These are phyloP conservation scores for Adansonia rubrostipa DNA, from an alignment of 441 rosid species.

Conservation along the genomic window DNA sequence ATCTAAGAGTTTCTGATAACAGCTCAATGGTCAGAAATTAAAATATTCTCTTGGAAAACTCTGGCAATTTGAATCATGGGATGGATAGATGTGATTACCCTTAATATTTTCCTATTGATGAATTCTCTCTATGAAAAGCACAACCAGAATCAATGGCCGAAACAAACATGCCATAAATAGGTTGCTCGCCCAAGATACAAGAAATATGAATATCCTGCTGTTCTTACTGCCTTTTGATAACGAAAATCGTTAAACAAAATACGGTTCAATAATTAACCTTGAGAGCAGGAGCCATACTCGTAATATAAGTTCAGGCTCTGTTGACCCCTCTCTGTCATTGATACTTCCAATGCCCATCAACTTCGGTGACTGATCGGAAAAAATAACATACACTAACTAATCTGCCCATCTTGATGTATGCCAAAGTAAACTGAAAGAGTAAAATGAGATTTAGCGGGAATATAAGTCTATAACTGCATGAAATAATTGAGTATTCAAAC, in stretches of 20 bases:
- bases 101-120: no score
- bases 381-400: slow-evolving; percentile 31
- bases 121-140: no score
- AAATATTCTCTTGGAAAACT: no score
- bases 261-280: not conserved
- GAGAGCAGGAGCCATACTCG: slow-evolving; percentile 5
- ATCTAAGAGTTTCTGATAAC: no score
- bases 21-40: no score
- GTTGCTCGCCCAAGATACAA: no score
- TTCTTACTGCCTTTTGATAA: not conserved
- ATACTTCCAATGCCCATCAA: slow-evolving; percentile 8
- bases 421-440: slow-evolving; percentile 76
- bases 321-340: not conserved
- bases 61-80: no score
- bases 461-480: not conserved
- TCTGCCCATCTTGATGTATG: slow-evolving; percentile 92
- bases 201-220: not conserved
- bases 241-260: not conserved
- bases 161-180: no score
- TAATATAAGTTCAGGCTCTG: not conserved
- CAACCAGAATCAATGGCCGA: no score
- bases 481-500: not conserved
- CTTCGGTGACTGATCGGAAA: not conserved
- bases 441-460: slow-evolving; percentile 14
- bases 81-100: no score